Conservation (phyloP, 345 rosid genomes). For the Lumnitzera littorea region DNA sequence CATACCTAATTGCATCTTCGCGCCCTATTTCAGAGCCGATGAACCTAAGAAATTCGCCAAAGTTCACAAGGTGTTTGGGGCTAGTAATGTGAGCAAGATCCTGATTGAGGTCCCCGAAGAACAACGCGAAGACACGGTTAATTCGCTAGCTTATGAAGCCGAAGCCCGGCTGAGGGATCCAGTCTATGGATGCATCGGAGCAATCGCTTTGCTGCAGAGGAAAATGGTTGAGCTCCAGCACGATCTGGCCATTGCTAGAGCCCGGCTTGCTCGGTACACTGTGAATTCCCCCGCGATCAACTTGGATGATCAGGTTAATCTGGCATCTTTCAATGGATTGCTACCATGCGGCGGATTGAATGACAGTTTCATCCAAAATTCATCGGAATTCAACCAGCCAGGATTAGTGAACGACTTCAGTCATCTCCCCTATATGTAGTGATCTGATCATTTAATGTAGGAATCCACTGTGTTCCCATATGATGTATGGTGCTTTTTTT, state of each 20-base stretch:
- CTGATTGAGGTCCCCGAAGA: slow-evolving; percentile 73
- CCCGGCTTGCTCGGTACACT: slow-evolving; percentile 46
- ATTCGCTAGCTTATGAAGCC: slow-evolving; percentile 84
- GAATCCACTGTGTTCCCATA: no score
- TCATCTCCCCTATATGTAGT: slow-evolving; percentile 32
- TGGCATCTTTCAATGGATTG: slow-evolving; percentile 25
- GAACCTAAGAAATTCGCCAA: slow-evolving; percentile 69
- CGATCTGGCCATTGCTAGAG: slow-evolving; percentile 69
- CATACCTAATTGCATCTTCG: slow-evolving; percentile 69
- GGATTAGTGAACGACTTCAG: slow-evolving; percentile 25
- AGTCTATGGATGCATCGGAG: slow-evolving; percentile 89
- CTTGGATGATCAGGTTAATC: slow-evolving; percentile 10
- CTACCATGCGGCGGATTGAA: slow-evolving; percentile 27
- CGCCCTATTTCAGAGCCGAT: slow-evolving; percentile 72
- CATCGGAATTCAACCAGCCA: slow-evolving; percentile 18
- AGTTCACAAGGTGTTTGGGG: slow-evolving; percentile 93
- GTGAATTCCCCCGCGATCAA: slow-evolving; percentile 10
- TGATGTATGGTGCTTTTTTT: slow-evolving; percentile 1
- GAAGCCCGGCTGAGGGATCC: slow-evolving; percentile 89
- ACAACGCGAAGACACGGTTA: slow-evolving; percentile 84
- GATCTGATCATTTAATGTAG: background rate
- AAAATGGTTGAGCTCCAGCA: slow-evolving; percentile 74
- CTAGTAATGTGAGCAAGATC: slow-evolving; percentile 94
- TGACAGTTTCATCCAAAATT: slow-evolving; percentile 33
- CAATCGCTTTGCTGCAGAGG: slow-evolving; percentile 64